These are phyloP conservation scores for Xylaria curta DNA, from an alignment of 495 filamentous ascomycete species.

Conservation along the genomic window DNA sequence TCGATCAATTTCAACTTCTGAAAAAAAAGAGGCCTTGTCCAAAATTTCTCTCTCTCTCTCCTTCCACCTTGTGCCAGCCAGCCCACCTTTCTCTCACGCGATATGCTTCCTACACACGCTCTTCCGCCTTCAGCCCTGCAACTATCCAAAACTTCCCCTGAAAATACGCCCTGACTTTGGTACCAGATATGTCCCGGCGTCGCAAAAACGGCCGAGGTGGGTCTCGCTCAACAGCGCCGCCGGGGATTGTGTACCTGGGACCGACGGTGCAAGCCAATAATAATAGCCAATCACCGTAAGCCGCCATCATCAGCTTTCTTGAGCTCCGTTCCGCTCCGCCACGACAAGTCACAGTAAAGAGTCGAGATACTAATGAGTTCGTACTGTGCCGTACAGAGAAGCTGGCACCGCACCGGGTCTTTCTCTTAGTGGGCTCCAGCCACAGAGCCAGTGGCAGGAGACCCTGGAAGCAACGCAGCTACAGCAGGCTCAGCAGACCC, in stretches of 20 bases:
- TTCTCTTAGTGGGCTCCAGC: constrained; percentile 1
- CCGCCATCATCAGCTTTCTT: constrained; percentile 14
- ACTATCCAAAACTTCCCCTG: background rate
- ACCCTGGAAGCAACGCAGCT: background rate
- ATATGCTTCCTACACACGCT: background rate
- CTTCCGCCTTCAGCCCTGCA: background rate
- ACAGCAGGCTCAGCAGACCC: background rate
- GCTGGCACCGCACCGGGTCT: background rate
- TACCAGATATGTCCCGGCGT: constrained; percentile 2
- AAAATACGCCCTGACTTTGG: background rate
- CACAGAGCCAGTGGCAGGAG: constrained; percentile 12
- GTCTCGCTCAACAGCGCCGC: background rate
- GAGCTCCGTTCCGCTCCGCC: background rate
- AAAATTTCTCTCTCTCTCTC: background rate
- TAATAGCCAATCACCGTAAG: constrained; percentile 24
- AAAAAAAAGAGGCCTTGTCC: background rate
- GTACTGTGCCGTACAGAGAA: background rate
- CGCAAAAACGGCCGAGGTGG: constrained; percentile 7
- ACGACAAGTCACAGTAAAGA: background rate
- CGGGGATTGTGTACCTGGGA: too few relatives aligned
- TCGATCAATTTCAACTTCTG: background rate
- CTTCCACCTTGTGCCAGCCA: background rate
- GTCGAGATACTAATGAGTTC: background rate
- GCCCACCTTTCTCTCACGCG: background rate
- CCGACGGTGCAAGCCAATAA: background rate